Base-by-base conservation (phyloP, 2,329 filamentous ascomycete species). In the Massarina eburnea region DNA sequence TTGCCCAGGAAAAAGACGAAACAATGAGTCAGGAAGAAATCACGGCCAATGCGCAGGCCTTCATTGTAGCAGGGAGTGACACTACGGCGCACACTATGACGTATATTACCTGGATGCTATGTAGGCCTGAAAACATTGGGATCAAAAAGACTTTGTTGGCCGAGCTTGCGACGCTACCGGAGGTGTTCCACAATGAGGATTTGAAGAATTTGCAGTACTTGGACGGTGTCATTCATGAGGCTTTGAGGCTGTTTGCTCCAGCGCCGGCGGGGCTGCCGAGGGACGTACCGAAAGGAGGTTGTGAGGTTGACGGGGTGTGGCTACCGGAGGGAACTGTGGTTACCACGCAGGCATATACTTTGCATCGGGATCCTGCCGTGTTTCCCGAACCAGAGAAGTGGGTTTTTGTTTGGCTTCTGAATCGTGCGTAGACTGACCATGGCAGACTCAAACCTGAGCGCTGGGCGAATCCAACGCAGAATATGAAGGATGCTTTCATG, bases 181-280 rank as follows among this genome's bases (percentile, higher is more conserved):
- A 53, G 1, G 49, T 38, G 10, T 66, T 65, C 33, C 54, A 42
- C 1, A 62, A 68, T 24, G 56, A 62, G 33, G 59, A 70, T n/a
- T 47, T 72, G 1, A 66, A 68, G 9, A 40, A 37, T 2, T 55
- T 69, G 2, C 64, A 68, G 4, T 24, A 71, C 4, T 59, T 73
- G 2, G 64, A 71, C 26, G 63, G 64, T 0, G 66, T 71, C 12
- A 68, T 74, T 26, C 55, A 70, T n/a, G 73, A 75, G 43, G 71
- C 71, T 1, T 47, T 73, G 0, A 54, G 72, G 8, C 47, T 73
- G 0, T 70, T 69, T 39, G 60, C 63, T 21, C 63, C 68, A 14
- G 70, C 64, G 6, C 68, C 69, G 2, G 62, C 58, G 19, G 64
- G 57, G 37, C 48, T 73, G 4, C 70, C 70, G 3, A 59, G 72